phyloP scores from a whole-genome alignment of 768 basidiomycete genomes.

The Tulasnella sp. region DNA sequence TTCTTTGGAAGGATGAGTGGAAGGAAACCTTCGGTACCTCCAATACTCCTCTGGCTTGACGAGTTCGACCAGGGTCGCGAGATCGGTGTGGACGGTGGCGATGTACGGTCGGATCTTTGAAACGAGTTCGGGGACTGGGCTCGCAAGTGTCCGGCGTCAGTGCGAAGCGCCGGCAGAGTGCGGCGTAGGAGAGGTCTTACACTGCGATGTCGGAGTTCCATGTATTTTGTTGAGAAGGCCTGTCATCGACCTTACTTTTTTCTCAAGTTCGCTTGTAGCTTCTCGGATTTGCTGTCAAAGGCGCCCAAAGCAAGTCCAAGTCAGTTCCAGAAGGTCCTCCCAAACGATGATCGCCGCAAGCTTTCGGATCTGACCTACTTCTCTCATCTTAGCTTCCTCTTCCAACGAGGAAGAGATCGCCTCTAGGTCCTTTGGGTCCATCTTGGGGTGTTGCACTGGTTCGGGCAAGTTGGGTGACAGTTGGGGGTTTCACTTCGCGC shows the following conservation, averaged over 20 bases:
- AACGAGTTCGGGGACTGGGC: slow-evolving; percentile 12
- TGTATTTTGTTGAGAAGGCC: slow-evolving; percentile 16
- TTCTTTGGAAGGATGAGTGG: neutral
- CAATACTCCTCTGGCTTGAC: slow-evolving; percentile 16
- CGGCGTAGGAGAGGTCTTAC: neutral
- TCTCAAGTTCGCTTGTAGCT: slow-evolving; percentile 12
- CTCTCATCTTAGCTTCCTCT: slow-evolving; percentile 10
- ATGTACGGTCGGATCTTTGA: slow-evolving; percentile 4
- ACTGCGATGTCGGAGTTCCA: slow-evolving; percentile 10
- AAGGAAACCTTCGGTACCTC: slow-evolving; percentile 10
- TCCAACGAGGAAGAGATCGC: neutral
- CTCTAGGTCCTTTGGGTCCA: neutral
- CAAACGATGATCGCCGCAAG: neutral
- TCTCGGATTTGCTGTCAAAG: slow-evolving; percentile 8
- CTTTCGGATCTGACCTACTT: neutral
- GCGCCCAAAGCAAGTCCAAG: neutral
- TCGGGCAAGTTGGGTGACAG: neutral
- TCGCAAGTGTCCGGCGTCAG: too few species aligned
- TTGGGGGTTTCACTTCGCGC: neutral
- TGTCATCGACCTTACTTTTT: slow-evolving; percentile 10
- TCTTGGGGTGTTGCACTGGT: neutral
- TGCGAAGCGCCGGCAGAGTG: neutral
- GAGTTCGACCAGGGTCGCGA: neutral
- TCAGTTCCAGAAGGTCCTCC: neutral
- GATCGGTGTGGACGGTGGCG: neutral